Evolutionary conservation across 306 rosid species (phyloP).

Genomic region (Casuarina cunninghamiana): DNA sequence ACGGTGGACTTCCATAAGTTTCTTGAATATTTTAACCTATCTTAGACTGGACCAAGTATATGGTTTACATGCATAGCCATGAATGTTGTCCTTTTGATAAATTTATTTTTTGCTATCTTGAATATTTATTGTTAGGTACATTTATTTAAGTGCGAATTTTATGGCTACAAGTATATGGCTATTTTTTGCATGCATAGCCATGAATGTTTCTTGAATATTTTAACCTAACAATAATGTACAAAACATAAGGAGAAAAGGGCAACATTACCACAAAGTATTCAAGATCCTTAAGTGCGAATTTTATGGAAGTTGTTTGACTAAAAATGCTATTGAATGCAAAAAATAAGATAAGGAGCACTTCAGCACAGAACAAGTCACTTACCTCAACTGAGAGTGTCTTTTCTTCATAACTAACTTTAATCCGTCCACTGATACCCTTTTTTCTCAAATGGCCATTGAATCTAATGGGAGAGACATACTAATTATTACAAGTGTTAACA

Average conservation of each 20-base stretch:
- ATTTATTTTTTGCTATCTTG: too few relatives aligned
- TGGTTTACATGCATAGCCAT: too few relatives aligned
- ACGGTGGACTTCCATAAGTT: too few relatives aligned
- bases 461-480: slow-evolving; percentile 38
- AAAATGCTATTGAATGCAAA: neutral
- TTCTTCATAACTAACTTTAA: slow-evolving; percentile 63
- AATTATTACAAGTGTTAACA: slow-evolving; percentile 16
- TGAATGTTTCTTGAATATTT: too few relatives aligned
- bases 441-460: slow-evolving; percentile 76
- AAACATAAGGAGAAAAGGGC: slow-evolving; percentile 5
- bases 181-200: too few relatives aligned
- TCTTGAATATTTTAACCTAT: too few relatives aligned
- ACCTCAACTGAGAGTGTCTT: slow-evolving; percentile 83
- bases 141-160: too few relatives aligned
- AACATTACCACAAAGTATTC: neutral
- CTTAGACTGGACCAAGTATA: too few relatives aligned
- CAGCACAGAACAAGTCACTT: slow-evolving; percentile 21
- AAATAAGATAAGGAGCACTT: slow-evolving; percentile 1
- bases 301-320: neutral
- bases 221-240: slow-evolving; percentile 50
- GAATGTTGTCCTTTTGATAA: too few relatives aligned
- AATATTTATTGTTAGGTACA: too few relatives aligned
- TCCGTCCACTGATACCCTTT: slow-evolving; percentile 85
- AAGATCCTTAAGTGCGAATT: neutral
- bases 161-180: too few relatives aligned